Base-by-base conservation (phyloP, 2,329 filamentous ascomycete genomes). In the Neurospora sp. region DNA sequence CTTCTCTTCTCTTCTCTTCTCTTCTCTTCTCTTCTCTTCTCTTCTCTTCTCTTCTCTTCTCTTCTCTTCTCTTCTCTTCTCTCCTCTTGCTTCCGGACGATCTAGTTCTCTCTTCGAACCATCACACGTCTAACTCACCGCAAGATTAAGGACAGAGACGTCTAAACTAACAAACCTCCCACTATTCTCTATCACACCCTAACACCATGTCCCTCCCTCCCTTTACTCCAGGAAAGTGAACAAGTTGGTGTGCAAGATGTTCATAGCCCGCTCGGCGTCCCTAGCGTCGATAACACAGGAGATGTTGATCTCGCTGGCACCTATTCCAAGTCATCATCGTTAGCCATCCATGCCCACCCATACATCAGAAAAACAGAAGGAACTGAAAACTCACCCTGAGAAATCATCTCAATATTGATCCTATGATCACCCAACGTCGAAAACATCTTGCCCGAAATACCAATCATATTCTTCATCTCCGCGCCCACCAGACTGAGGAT, bases 401-500 rank as follows among this genome's bases (percentile, higher is more conserved):
- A 97, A 75, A 99, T 99, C 96, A 99, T 99, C 82, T 99, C 96
- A 75, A 99, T 93, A 79, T 99, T 99, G 78, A 99, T 90, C 76
- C 92, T 92, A 79, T 97, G 91, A 78, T 97, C 92, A 62, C 96
- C 96, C 19, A 99, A 84, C 1, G 94, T 96, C 66, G 91, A 92
- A 81, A 99, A 98, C 92, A 99, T 98, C 75, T 88, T 89, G 37
- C 96, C 96, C 8, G 92, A 92, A 73, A 99, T 93, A 72, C 96
- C 96, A 70, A 92, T 85, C 93, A 98, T 97, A 80, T 97, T 96
- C 84, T 97, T 97, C 90, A 99, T 92, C 81, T 98, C 93, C 71
- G 92, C 92, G 67, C 96, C 96, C 0, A 99, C 95, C 68, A 99
- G 83, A 77, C 93, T 97, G 72, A 99, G 85, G 78, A 99, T 99